A percentile compares a stretch with the other conserved stretches of the same genome.
Evolutionary conservation across 495 filamentous ascomycete genomes (phyloP).

Genomic region (Articulospora tetracladia): DNA sequence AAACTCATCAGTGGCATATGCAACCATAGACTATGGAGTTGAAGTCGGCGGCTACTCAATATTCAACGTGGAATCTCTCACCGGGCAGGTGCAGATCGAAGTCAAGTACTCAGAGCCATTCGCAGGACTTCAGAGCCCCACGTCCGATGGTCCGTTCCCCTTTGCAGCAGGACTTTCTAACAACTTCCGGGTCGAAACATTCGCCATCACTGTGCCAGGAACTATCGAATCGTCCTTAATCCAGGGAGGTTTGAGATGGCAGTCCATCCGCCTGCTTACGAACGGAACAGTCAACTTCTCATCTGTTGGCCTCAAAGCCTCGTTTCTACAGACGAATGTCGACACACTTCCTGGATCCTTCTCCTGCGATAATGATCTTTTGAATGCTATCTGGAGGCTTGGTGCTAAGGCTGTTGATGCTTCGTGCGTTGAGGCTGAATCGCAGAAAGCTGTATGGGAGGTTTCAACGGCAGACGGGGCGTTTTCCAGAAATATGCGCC

Average conservation of each 20-base stretch:
- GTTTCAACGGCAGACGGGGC: constrained; percentile 2
- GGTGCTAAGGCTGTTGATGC: constrained; percentile 2
- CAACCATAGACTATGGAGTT: constrained; percentile 3
- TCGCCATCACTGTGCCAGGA: not conserved
- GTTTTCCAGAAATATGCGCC: not conserved
- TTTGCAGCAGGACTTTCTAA: constrained; percentile 1
- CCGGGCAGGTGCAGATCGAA: not conserved
- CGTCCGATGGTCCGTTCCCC: not conserved
- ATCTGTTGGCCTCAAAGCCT: not conserved
- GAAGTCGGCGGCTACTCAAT: not conserved
- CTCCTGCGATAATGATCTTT: not conserved
- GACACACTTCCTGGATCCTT: constrained; percentile 2
- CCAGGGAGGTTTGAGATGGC: constrained; percentile 5
- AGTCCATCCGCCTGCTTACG: not conserved
- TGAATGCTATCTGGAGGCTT: not conserved
- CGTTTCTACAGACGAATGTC: not conserved
- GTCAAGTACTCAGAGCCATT: constrained; percentile 5
- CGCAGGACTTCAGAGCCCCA: not conserved
- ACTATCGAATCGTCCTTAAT: not conserved
- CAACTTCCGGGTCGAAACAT: constrained; percentile 5
- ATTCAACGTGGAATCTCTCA: not conserved
- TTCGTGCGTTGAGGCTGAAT: not conserved
- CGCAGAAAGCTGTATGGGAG: constrained; percentile 2
- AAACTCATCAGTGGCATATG: not conserved
- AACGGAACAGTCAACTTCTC: constrained; percentile 1